A percentile compares a stretch with the other conserved stretches of the same genome.
Evolutionary conservation across 768 basidiomycete genomes (phyloP).

Genomic region (Suillus discolor): DNA sequence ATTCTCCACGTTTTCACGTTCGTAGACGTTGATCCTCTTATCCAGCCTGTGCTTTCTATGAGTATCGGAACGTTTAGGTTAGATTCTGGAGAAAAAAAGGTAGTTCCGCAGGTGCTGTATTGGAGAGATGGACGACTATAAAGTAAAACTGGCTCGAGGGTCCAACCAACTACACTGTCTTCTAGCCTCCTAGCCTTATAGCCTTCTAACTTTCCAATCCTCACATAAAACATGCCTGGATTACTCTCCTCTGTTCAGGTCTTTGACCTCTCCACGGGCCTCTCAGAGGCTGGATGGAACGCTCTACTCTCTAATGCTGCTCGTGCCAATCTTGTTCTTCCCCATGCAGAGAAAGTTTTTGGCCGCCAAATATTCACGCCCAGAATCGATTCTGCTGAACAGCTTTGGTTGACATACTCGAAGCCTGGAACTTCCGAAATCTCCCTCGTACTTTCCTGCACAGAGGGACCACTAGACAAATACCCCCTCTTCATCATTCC

Average conservation of each 20-base stretch:
- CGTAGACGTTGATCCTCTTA: conserved; percentile 11
- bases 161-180: conserved; percentile 12
- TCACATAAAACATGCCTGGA: conserved; percentile 19
- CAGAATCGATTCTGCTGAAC: conserved; percentile 8
- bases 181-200: conserved; percentile 16
- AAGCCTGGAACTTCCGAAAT: conserved; percentile 26
- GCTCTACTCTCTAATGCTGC: conserved; percentile 31
- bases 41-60: conserved; percentile 15
- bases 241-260: conserved; percentile 4
- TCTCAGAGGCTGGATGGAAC: conserved; percentile 32
- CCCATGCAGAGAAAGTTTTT: conserved; percentile 38
- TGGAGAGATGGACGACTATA: neutral
- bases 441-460: conserved; percentile 62
- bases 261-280: conserved; percentile 13
- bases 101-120: conserved; percentile 5
- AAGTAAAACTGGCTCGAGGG: neutral
- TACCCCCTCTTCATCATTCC: conserved; percentile 65
- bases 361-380: neutral
- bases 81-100: neutral
- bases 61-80: conserved; percentile 19
- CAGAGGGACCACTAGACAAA: conserved; percentile 51
- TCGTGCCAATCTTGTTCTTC: conserved; percentile 42
- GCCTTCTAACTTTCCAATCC: conserved; percentile 13
- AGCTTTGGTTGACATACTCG: conserved; percentile 36
- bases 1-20: conserved; percentile 5